These are phyloP conservation scores for Salix brachista DNA, from an alignment of 345 rosid genomes.

Conservation along the genomic window DNA sequence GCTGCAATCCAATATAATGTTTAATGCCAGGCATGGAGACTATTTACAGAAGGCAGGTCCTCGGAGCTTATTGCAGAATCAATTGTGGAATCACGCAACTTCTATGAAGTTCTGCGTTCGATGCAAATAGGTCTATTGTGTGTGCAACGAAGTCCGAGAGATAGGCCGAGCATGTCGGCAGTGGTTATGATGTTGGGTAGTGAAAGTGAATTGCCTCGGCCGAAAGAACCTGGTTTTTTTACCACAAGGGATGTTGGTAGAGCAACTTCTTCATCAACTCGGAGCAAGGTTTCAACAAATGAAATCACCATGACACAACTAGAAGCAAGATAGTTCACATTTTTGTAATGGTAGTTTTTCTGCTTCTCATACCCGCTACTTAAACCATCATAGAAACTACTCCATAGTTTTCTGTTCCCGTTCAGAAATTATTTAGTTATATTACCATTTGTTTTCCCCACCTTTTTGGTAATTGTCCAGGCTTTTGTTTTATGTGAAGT, in stretches of 20 bases:
- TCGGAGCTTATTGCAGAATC: background rate
- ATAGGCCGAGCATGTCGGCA: background rate
- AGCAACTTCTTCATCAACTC: background rate
- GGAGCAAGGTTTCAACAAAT: background rate
- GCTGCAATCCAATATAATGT: background rate
- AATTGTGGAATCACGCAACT: background rate
- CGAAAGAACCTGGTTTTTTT: slow-evolving; percentile 4
- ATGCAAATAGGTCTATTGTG: background rate
- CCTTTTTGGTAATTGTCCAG: background rate
- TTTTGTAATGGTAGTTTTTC: background rate
- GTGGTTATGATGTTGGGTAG: background rate
- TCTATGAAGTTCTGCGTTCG: background rate
- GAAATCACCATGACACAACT: background rate
- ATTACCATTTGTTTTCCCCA: background rate
- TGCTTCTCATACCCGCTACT: background rate
- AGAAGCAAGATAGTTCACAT: background rate
- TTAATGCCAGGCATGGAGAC: background rate
- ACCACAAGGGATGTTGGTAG: background rate
- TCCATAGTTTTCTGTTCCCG: background rate
- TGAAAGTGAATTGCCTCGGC: background rate
- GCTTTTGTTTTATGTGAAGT: background rate
- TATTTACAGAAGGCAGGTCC: background rate
- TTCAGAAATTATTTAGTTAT: background rate
- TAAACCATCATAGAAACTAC: background rate
- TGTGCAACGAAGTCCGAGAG: background rate